Conservation (phyloP, 1,284 basidiomycete species). For the Pisolithus thermaeus region DNA sequence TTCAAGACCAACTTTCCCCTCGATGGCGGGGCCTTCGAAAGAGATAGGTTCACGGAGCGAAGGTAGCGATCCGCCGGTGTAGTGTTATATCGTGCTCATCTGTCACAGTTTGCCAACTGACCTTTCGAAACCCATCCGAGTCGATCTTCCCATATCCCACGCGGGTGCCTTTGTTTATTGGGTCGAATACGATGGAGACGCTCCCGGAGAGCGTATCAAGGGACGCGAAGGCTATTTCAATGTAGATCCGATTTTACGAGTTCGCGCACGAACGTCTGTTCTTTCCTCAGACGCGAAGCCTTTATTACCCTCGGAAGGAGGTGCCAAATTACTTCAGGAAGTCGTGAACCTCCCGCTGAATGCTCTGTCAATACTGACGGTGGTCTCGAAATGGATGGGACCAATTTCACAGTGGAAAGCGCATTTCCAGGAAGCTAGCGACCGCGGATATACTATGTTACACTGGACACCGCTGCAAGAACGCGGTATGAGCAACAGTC, state of each 20-base stretch:
- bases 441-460: slow-evolving; percentile 92
- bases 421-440: slow-evolving; percentile 75
- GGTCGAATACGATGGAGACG: slow-evolving; percentile 79
- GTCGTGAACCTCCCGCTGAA: slow-evolving; percentile 73
- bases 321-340: slow-evolving; percentile 43
- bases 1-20: slow-evolving; percentile 95
- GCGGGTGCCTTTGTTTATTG: slow-evolving; percentile 93
- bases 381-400: slow-evolving; percentile 98
- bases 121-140: slow-evolving; percentile 83
- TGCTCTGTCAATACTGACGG: slow-evolving; percentile 79
- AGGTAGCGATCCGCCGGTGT: slow-evolving; percentile 42
- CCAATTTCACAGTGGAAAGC: slow-evolving; percentile 68
- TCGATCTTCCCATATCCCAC: slow-evolving; percentile 91
- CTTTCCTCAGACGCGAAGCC: slow-evolving; percentile 52
- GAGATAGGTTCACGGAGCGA: slow-evolving; percentile 72
- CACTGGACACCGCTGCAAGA: slow-evolving; percentile 94
- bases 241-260: slow-evolving; percentile 82
- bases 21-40: slow-evolving; percentile 79
- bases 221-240: slow-evolving; percentile 92
- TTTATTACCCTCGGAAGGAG: slow-evolving; percentile 44
- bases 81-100: slow-evolving; percentile 7
- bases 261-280: slow-evolving; percentile 68
- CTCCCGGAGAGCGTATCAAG: slow-evolving; percentile 54
- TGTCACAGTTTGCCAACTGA: slow-evolving; percentile 64
- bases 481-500: slow-evolving; percentile 81